Percentiles rank a stretch among this genome's conserved stretches.
phyloP scores from a whole-genome alignment of 306 rosid species.

The Begonia loranthoides region DNA sequence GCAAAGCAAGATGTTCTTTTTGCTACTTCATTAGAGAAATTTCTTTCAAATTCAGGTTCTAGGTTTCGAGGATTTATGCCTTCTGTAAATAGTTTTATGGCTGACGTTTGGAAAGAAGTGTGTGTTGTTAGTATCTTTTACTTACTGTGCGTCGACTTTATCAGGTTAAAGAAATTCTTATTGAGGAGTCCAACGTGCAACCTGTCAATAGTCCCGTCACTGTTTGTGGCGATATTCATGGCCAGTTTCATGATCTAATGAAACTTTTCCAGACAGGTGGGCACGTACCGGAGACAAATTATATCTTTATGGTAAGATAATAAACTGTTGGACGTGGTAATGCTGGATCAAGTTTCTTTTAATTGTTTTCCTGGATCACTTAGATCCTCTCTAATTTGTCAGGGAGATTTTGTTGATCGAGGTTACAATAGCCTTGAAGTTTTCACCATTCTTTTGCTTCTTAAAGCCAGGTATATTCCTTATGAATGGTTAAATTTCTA shows the following conservation, averaged over 20 bases:
- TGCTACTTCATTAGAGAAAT: too few species aligned
- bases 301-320: slow-evolving; percentile 70
- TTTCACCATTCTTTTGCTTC: slow-evolving; percentile 93
- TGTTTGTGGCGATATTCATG: slow-evolving; percentile 96
- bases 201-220: slow-evolving; percentile 97
- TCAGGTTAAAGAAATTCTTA: slow-evolving; percentile 93
- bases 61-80: too few species aligned
- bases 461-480: slow-evolving; percentile 68
- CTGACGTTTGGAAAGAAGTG: too few species aligned
- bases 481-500: neutral
- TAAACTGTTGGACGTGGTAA: slow-evolving; percentile 2
- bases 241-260: slow-evolving; percentile 92
- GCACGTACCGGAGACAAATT: slow-evolving; percentile 95
- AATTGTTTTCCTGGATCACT: slow-evolving; percentile 11
- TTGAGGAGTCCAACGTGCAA: slow-evolving; percentile 97
- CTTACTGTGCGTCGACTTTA: too few species aligned
- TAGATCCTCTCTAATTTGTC: slow-evolving; percentile 18
- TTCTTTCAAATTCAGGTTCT: too few species aligned
- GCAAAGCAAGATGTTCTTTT: too few species aligned
- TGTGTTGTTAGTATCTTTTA: too few species aligned
- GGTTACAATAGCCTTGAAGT: slow-evolving; percentile 98
- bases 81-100: too few species aligned
- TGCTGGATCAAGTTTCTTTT: neutral
- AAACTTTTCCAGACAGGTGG: slow-evolving; percentile 98
- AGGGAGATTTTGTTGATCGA: slow-evolving; percentile 98